phyloP scores from a whole-genome alignment of 2,329 filamentous ascomycete genomes.

The Paracorniculantispora psalliotae region DNA sequence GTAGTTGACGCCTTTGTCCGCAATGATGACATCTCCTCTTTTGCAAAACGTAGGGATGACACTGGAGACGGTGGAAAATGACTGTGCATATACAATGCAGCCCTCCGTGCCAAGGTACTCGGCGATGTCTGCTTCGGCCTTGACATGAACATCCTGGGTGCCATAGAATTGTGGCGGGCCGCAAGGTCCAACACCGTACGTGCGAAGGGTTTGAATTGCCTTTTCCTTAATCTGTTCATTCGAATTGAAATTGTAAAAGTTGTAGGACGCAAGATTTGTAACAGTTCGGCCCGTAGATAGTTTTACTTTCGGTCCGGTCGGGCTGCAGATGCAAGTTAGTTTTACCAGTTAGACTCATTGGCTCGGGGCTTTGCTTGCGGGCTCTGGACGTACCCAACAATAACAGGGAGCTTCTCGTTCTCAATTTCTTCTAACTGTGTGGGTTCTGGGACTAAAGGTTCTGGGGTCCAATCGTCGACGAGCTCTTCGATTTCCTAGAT shows the following conservation, averaged over 20 bases:
- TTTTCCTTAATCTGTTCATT: conserved; percentile 94
- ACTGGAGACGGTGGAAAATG: conserved; percentile 93
- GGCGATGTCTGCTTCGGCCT: conserved; percentile 90
- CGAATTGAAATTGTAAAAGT: conserved; percentile 94
- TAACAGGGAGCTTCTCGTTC: conserved; percentile 77
- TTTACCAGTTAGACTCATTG: not conserved
- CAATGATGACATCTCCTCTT: conserved; percentile 93
- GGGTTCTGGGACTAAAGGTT: conserved; percentile 74
- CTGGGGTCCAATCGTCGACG: conserved; percentile 93
- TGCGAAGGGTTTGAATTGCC: conserved; percentile 86
- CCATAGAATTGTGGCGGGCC: conserved; percentile 97
- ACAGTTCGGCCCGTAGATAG: conserved; percentile 85
- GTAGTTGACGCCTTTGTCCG: conserved; percentile 89
- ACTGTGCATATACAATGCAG: conserved; percentile 93
- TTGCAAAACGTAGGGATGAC: conserved; percentile 97
- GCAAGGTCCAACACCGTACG: conserved; percentile 94
- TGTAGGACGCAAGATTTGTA: conserved; percentile 89
- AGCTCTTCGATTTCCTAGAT: conserved; percentile 84
- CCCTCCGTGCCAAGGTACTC: conserved; percentile 80
- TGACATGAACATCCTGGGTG: conserved; percentile 97
- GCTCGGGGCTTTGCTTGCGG: not conserved
- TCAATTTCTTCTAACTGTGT: conserved; percentile 75
- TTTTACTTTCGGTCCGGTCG: conserved; percentile 85
- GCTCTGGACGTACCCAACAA: conserved; percentile 64
- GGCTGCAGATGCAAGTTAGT: conserved; percentile 42